phyloP scores from a whole-genome alignment of 2,329 filamentous ascomycete species.

The Fusarium algeriense region DNA sequence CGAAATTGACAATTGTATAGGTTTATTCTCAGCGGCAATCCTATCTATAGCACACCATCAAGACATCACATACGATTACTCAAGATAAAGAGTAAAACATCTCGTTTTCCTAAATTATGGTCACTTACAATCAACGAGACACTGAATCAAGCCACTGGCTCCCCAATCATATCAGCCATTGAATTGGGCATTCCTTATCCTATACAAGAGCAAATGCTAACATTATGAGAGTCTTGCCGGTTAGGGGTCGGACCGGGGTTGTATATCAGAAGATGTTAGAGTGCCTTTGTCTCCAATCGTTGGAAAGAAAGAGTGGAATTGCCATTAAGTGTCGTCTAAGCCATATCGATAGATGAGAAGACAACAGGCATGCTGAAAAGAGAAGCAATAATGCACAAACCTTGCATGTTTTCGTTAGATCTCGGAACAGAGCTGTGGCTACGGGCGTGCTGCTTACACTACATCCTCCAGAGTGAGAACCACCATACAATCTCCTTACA shows the following conservation, averaged over 20 bases:
- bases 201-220: neutral
- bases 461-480: neutral
- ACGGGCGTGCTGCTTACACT: constrained; percentile 15
- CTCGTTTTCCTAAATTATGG: neutral
- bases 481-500: neutral
- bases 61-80: neutral
- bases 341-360: neutral
- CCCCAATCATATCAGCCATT: neutral
- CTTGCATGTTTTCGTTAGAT: constrained; percentile 33
- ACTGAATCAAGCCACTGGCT: neutral
- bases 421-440: constrained; percentile 2
- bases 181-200: too few relatives aligned
- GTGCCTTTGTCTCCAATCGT: too few relatives aligned
- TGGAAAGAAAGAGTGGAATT: neutral
- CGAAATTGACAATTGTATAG: too few relatives aligned
- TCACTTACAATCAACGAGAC: neutral
- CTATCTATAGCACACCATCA: neutral
- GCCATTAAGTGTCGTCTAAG: neutral
- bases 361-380: neutral
- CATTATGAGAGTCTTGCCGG: neutral
- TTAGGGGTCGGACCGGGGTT: neutral
- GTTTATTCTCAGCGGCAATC: neutral
- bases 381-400: neutral
- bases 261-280: neutral
- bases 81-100: too few relatives aligned